Base-by-base conservation (phyloP, 2,329 filamentous ascomycete species). In the Colletotrichum tanaceti region DNA sequence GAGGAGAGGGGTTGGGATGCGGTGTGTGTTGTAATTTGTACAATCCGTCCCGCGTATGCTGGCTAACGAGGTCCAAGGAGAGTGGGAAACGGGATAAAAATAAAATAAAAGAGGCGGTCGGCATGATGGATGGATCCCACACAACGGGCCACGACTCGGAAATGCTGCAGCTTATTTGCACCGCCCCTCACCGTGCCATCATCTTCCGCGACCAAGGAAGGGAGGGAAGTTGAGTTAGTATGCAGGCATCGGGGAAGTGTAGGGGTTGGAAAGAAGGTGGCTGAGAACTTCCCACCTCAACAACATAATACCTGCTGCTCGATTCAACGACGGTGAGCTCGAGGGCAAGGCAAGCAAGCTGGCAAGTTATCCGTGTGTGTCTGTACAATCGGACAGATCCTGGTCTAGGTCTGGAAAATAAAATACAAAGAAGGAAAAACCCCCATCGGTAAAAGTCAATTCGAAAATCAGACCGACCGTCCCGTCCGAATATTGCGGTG, bases 51-150 rank as follows among this genome's bases (percentile, higher is more conserved):
- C 9, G 32, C 32, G 24, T n/a, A 11, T 28, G 52, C 22, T 28
- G 32, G 55, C 52, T 66, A 63, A 44, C 20, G 50, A 41, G 58
- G 58, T 28, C 68, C 58, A 57, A 22, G 50, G 39, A 41, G 59
- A 20, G 28, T 13, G 44, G 44, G 28, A 49, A 59, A 65, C 32
- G 2, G 32, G 20, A 58, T 11, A 49, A 52, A 67, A 50, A 60
- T 28, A 59, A 65, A 63, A 35, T 53, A 43, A 58, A 73, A 71
- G 54, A 62, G 32, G 71, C 72, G 54, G 60, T 73, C 32, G 70
- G 72, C 32, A 35, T 35, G 32, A 35, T 35, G 32, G 71, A 59
- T 69, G 47, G 49, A 68, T 49, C 61, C 52, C 53, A 65, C 61
- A 55, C 52, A 20, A 53, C 9, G 47, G 47, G 6, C 55, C 63